Evolutionary conservation across 148 eudicot species (phyloP), one percentile per base, ranked within the genome.

Genomic region (Rhododendron ferrugineum): DNA sequence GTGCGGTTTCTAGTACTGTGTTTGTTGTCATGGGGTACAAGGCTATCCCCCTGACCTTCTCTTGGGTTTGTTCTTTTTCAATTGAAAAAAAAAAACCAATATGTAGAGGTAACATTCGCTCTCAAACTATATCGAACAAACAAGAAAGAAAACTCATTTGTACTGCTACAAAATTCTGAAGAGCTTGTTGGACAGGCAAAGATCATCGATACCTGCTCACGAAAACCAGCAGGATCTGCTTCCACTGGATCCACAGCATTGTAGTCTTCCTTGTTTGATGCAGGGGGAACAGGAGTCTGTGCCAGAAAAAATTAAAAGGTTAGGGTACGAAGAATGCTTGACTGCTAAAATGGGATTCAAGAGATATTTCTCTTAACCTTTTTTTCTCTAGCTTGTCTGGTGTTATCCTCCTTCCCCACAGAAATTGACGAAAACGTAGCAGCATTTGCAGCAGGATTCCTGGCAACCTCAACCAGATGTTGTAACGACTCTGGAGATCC

Each of bases 401-500:
- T 79, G 80, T 36, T 87, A 76, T 95, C 99, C 70, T 97, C 99
- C 85, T 92, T 92, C 72, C 83, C 94, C 64, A 80, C 66, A 83
- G 89, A 83, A 81, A 88, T 83, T 86, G 91, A 87, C 83, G 93
- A 86, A 52, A 91, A 86, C 34, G 89, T 83, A 84, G 90, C 85
- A 83, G 83, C 52, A 87, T 79, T 84, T 44, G 93, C 89, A 85
- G 92, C 76, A 80, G 98, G 99, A 87, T 95, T 97, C 89, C 92
- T 93, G 15, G 92, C 98, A 85, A 91, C 91, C 88, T 97, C 98
- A 87, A 97, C 94, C 85, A 97, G 90, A 79, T 94, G 95, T 86
- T 91, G 99, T 84, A 95, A 86, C 49, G 98, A 91, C 89, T 97
- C 98, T 37, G 98, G 99, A 78, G 98, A 93, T 56, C 98, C 99